Base-by-base conservation (phyloP, 345 rosid species). In the Eucalyptus sp. region DNA sequence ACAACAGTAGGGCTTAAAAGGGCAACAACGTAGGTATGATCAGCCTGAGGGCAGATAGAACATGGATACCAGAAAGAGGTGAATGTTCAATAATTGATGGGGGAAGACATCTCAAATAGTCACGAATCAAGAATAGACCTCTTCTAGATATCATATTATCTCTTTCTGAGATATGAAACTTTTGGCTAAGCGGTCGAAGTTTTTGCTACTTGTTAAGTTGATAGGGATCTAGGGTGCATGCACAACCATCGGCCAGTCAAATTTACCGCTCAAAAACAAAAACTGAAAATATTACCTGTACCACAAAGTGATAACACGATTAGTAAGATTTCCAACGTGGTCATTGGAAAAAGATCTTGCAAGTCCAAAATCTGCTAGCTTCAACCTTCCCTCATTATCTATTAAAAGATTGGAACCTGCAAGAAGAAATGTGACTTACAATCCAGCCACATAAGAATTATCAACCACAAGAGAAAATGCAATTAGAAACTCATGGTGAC, bases 401-500 rank as follows among this genome's bases (percentile, higher is more conserved):
- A 96, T 97, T 54, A 97, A 95, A 89, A 97, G 99, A 95, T 96
- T 97, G 29, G 99, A 97, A n/a, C 97, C 99, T 97, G 97, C 46
- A 76, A 76, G 48, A 76, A 76, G 83, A 76, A 27, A 37, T 37
- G 83, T 76, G 83, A 76, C 48, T 76, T 11, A 76, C 48, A 76
- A 76, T 76, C 48, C 46, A 76, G 13, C 46, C 83, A 37, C 83
- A 37, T 37, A 76, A 76, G 15, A 37, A 18, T 41, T 37, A 37
- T 76, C 83, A 37, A 76, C 83, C 83, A 76, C 22, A 76, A 76
- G 83, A 37, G 46, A 76, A 20, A 76, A 76, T 76, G 83, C 46
- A 76, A 41, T 37, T 76, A 37, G 83, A 76, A 76, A 76, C 83
- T 20, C 48, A 76, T 18, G 83, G 22, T 76, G 66, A 97, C 99